Evolutionary conservation across 164 flowering plant genomes (phyloP), one percentile per base, ranked within the genome.

Genomic region (Houttuynia cordata): DNA sequence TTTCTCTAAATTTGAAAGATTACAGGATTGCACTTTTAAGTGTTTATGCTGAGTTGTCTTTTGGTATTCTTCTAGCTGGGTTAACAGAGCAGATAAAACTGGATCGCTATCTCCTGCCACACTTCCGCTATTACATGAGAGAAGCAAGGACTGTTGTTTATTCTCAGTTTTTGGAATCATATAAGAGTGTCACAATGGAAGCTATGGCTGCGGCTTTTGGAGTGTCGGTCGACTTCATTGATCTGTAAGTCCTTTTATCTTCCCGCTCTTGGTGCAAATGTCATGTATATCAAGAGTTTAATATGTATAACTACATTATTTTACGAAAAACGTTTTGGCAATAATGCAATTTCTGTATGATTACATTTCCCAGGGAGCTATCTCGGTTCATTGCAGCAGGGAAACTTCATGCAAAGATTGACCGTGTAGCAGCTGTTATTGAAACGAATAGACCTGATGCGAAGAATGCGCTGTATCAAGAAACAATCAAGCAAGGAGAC

Each of bases 141-240:
- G 98, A 93, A 78, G 75, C 88, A 59, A 81, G 97, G 56, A 73
- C 78, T 13, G 98, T 90, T 25, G 92, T 93, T 7, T 93, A 93
- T 69, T 90, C 98, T 21, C 98, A 90, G 68, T 93, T 93, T 71
- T 74, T 93, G 79, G 98, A 93, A 59, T 86, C 98, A 0, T 93
- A 93, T 68, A 90, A 88, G 77, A 93, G 98, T 74, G 98, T 93
- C 13, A 93, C 98, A 20, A 90, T 93, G 69, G 96, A 93, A 66
- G 98, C 98, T 40, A 93, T 93, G 98, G 96, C 98, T 21, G 88
- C 74, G 57, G 92, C 94, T 24, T 93, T 90, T 74, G 98, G 98
- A 30, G 97, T 93, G 19, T 73, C 94, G 0, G 88, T 86, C 64
- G 96, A 93, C 58, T 93, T 93, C 75, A 88, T 93, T 78, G 97